phyloP scores from a whole-genome alignment of 2,329 filamentous ascomycete species.

The Grosmannia penicillata region DNA sequence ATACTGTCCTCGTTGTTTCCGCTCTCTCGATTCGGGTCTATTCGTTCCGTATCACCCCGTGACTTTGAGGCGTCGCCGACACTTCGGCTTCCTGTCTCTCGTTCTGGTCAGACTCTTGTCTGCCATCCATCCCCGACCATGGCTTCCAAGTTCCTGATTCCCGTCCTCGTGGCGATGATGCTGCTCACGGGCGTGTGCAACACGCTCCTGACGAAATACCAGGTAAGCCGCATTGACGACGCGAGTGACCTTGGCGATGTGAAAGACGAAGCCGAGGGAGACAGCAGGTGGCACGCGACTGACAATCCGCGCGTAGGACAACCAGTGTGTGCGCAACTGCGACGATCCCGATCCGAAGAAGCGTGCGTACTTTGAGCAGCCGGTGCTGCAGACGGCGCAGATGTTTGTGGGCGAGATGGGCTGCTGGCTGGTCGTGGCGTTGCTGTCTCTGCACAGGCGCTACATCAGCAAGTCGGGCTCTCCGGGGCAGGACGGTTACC shows the following conservation, averaged over 20 bases:
- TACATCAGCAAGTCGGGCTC: conserved; percentile 26
- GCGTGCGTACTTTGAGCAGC: conserved; percentile 73
- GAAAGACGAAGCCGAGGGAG: too few relatives aligned
- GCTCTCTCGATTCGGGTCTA: neutral
- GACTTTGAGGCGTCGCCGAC: too few relatives aligned
- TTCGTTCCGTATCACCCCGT: neutral
- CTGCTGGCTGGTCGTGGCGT: conserved; percentile 79
- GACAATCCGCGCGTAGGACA: too few relatives aligned
- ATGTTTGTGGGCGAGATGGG: conserved; percentile 98
- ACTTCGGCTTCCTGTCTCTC: neutral
- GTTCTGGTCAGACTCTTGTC: neutral
- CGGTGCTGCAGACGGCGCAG: conserved; percentile 88
- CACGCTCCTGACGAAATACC: conserved; percentile 91
- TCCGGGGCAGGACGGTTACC: conserved; percentile 41
- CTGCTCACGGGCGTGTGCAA: conserved; percentile 91
- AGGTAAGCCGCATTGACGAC: conserved; percentile 35
- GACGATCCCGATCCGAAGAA: conserved; percentile 50
- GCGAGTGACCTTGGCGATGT: neutral
- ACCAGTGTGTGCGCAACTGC: conserved; percentile 92
- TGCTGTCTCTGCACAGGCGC: conserved; percentile 50
- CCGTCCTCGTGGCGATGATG: conserved; percentile 90
- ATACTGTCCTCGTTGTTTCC: neutral
- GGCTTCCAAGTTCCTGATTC: conserved; percentile 58
- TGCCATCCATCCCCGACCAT: conserved; percentile 28
- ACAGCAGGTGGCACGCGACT: too few relatives aligned